Conservation (phyloP, 176 grass and related monocot species). For the Puya raimondii region DNA sequence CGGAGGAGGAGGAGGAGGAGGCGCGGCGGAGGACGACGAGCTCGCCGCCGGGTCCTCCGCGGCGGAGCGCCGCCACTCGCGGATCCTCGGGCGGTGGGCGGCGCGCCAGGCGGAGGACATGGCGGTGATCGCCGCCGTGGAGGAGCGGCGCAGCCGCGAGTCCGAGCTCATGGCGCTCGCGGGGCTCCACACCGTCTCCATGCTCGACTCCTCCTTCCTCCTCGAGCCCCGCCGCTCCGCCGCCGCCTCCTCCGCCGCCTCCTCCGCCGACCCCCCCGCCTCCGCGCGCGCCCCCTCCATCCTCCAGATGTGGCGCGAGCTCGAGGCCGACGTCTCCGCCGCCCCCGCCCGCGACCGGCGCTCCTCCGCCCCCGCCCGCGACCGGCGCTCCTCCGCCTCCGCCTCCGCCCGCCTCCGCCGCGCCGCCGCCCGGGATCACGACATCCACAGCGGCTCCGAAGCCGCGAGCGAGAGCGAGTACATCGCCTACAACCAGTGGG, state of each 20-base stretch:
- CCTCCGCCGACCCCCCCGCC: slow-evolving; percentile 24
- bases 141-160: slow-evolving; percentile 33
- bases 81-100: slow-evolving; percentile 21
- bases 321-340: slow-evolving; percentile 10
- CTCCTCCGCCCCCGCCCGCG: not conserved
- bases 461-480: slow-evolving; percentile 57
- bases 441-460: slow-evolving; percentile 25
- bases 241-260: slow-evolving; percentile 17
- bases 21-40: not conserved
- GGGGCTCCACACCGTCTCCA: slow-evolving; percentile 38
- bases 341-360: not conserved
- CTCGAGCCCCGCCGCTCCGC: slow-evolving; percentile 26
- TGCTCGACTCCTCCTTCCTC: slow-evolving; percentile 34
- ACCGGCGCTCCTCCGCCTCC: not conserved
- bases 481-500: slow-evolving; percentile 8
- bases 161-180: slow-evolving; percentile 35
- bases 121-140: slow-evolving; percentile 24
- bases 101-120: slow-evolving; percentile 24
- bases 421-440: slow-evolving; percentile 15
- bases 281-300: slow-evolving; percentile 23
- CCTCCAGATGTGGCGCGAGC: slow-evolving; percentile 32
- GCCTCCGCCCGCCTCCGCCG: not conserved
- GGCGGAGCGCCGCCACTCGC: slow-evolving; percentile 7
- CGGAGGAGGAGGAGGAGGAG: not conserved
- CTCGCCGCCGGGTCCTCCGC: slow-evolving; percentile 10